phyloP scores from a whole-genome alignment of 305 asterid species.

The Solanum chacoense region DNA sequence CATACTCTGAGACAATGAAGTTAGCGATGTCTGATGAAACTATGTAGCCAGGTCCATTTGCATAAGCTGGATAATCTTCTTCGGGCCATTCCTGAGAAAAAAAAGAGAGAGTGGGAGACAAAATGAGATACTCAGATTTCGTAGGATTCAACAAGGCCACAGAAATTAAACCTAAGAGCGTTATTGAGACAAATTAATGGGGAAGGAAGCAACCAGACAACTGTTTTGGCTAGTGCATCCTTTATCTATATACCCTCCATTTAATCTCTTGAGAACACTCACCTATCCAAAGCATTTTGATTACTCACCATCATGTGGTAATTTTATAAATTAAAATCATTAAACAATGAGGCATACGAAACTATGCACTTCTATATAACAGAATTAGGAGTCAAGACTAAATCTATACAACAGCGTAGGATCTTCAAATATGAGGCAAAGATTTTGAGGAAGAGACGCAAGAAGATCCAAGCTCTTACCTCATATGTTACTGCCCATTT shows the following conservation, averaged over 20 bases:
- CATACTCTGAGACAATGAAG: constrained; percentile 47
- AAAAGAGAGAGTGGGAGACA: background rate
- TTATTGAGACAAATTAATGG: background rate
- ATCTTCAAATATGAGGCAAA: background rate
- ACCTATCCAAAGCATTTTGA: background rate
- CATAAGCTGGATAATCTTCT: constrained; percentile 82
- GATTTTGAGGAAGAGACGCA: background rate
- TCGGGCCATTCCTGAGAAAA: constrained; percentile 74
- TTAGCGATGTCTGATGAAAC: constrained; percentile 68
- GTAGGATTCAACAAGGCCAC: background rate
- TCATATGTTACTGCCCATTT: constrained; percentile 91
- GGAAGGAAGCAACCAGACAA: background rate
- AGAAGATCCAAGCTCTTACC: constrained; percentile 23
- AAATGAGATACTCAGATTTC: background rate
- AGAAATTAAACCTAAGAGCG: background rate
- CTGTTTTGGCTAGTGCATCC: background rate
- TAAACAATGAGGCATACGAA: background rate
- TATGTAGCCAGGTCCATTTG: constrained; percentile 86
- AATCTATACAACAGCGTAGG: background rate
- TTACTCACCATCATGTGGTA: background rate
- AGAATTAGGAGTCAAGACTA: background rate
- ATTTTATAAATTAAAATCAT: background rate
- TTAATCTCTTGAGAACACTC: background rate
- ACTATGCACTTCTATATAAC: background rate
- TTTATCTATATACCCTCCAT: background rate